Conservation (phyloP, 1,284 basidiomycete species). For the Cerioporus squamosus region DNA sequence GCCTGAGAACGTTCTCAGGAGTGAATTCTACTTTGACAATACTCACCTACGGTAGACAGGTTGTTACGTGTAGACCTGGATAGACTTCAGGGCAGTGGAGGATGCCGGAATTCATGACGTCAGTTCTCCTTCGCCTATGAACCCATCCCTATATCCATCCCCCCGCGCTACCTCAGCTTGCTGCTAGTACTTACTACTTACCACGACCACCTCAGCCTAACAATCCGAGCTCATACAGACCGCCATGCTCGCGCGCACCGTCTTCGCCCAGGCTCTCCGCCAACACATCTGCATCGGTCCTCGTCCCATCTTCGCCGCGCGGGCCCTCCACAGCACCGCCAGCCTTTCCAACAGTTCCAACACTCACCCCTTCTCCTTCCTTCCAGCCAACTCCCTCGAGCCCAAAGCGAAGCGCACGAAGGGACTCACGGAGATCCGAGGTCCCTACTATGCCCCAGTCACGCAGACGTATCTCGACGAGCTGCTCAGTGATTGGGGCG, state of each 20-base stretch:
- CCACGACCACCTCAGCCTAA: neutral
- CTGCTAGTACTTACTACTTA: no score
- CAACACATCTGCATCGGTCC: neutral
- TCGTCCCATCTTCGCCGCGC: neutral
- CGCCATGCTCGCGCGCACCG: constrained; percentile 3
- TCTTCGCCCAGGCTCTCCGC: constrained; percentile 5
- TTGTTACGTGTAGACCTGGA: neutral
- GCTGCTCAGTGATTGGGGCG: constrained; percentile 43
- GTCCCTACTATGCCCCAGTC: constrained; percentile 45
- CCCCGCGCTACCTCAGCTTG: neutral
- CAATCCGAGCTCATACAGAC: no score
- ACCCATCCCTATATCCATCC: neutral
- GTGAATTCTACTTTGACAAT: no score
- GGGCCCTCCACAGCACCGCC: constrained; percentile 8
- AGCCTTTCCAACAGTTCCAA: neutral
- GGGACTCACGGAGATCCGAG: constrained; percentile 48
- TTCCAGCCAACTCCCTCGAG: constrained; percentile 37
- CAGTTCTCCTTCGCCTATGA: neutral
- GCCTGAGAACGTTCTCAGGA: no score
- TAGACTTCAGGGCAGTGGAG: neutral
- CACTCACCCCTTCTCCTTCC: constrained; percentile 31
- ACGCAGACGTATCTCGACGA: constrained; percentile 45
- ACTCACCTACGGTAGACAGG: no score
- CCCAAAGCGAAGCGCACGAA: constrained; percentile 31
- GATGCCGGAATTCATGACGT: constrained; percentile 9